Percentiles rank a stretch among this genome's conserved stretches.
Evolutionary conservation across 768 basidiomycete species (phyloP).

Genomic region (Neoboletus subvelutipes): DNA sequence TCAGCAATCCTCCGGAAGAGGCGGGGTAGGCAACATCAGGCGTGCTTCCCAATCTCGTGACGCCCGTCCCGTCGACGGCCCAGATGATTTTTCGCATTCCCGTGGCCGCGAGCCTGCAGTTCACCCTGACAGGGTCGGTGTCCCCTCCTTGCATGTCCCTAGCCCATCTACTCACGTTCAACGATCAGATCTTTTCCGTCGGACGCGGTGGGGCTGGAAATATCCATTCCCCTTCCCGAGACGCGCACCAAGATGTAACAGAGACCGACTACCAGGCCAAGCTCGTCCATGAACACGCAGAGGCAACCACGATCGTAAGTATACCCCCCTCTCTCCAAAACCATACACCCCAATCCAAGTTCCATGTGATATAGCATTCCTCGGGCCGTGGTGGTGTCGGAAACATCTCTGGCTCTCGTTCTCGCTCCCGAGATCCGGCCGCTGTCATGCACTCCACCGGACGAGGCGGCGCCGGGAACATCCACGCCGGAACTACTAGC

Average conservation of each 20-base stretch:
- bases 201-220: constrained; percentile 88
- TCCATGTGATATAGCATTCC: constrained; percentile 43
- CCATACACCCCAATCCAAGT: neutral
- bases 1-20: constrained; percentile 62
- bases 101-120: constrained; percentile 56
- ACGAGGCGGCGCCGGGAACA: constrained; percentile 65
- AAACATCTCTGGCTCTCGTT: constrained; percentile 55
- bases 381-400: constrained; percentile 66
- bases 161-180: neutral
- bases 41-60: constrained; percentile 47
- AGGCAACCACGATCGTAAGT: constrained; percentile 37
- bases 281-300: constrained; percentile 28
- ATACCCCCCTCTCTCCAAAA: neutral
- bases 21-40: constrained; percentile 69
- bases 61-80: constrained; percentile 39
- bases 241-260: constrained; percentile 31
- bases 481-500: constrained; percentile 33
- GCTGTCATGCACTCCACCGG: constrained; percentile 48
- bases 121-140: constrained; percentile 38
- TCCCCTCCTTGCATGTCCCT: neutral
- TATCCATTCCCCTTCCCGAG: constrained; percentile 76
- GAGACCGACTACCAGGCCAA: constrained; percentile 26
- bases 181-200: constrained; percentile 40
- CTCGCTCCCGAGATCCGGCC: constrained; percentile 44
- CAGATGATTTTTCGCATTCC: constrained; percentile 52